Base-by-base conservation (phyloP, 768 basidiomycete species). In the Mycena floridula region DNA sequence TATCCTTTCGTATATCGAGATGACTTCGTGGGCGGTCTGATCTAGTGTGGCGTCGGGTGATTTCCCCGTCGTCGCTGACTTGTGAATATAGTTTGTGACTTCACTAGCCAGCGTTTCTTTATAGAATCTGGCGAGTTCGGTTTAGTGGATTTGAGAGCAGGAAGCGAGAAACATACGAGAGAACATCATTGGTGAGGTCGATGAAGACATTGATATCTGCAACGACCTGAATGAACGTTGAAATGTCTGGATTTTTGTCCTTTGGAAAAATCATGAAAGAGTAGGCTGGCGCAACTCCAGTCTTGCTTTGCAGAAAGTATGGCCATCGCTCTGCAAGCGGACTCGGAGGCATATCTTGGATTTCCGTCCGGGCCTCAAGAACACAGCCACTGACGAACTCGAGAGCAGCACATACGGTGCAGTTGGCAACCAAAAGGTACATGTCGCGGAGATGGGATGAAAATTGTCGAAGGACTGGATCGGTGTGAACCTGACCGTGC, bases 31-130 rank as follows among this genome's bases (percentile, higher is more conserved):
- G 28, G 28, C 28, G 9, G 16, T 16, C 16, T 30, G 28, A 30
- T 9, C 9, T 9, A 30, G 9, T 16, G 9, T 30, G 9, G 28
- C 28, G 16, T 9, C 9, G 28, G 28, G 28, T 9, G 28, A 9
- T 30, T 16, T 9, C 9, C 9, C 9, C 28, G 16, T 16, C 9
- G 28, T 30, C 9, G 46, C 40, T 18, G 42, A 26, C 25, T 47
- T 47, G 21, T 47, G 46, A 24, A 47, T 44, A 23, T 47, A 47
- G 37, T 47, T 44, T n/a, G 3, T 27, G 13, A 35, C 40, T 24
- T 44, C 43, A 12, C 43, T 35, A 11, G 43, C 43, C 24, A 42
- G 43, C 42, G 43, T 41, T 35, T 47, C 46, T 30, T 47, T 47
- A 32, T 47, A 28, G 25, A 47, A 47, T 23, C 46, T 47, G n/a